Percentiles rank a stretch among this genome's conserved stretches.
phyloP scores from a whole-genome alignment of 2,329 filamentous ascomycete species.

The Cladosporium sp. region DNA sequence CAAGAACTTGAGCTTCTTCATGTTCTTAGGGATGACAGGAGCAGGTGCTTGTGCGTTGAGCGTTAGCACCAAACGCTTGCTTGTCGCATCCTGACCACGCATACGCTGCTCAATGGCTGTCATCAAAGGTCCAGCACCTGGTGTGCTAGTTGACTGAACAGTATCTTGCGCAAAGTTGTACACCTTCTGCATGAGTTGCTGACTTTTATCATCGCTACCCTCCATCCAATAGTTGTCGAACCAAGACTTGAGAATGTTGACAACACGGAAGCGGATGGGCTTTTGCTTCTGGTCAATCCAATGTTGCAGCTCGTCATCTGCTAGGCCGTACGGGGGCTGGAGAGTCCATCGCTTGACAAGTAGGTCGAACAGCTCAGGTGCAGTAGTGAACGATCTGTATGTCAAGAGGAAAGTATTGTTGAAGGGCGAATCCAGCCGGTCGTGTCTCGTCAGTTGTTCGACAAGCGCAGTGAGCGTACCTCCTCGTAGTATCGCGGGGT shows the following conservation, averaged over 20 bases:
- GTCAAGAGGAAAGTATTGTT: constrained; percentile 98
- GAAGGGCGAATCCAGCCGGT: constrained; percentile 90
- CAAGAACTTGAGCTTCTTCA: constrained; percentile 98
- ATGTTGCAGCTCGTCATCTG: constrained; percentile 68
- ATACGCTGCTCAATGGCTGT: constrained; percentile 83
- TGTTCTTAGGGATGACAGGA: constrained; percentile 95
- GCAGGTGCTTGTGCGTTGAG: constrained; percentile 70
- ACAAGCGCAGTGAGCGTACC: constrained; percentile 85
- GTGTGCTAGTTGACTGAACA: constrained; percentile 88
- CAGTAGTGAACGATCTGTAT: constrained; percentile 90
- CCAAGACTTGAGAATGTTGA: constrained; percentile 98
- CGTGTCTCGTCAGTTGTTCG: constrained; percentile 91
- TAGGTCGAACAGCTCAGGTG: constrained; percentile 85
- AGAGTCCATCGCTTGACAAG: constrained; percentile 88
- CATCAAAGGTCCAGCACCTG: constrained; percentile 79
- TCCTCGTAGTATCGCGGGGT: constrained; percentile 74
- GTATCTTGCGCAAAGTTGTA: constrained; percentile 88
- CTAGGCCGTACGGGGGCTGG: constrained; percentile 81
- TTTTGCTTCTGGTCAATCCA: constrained; percentile 97
- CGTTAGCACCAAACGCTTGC: constrained; percentile 82
- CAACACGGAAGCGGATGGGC: constrained; percentile 88
- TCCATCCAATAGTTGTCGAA: constrained; percentile 99
- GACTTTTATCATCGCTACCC: constrained; percentile 76
- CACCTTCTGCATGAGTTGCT: constrained; percentile 79
- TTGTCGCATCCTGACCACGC: constrained; percentile 79